phyloP scores from a whole-genome alignment of 306 rosid genomes.

The Morella rubra region DNA sequence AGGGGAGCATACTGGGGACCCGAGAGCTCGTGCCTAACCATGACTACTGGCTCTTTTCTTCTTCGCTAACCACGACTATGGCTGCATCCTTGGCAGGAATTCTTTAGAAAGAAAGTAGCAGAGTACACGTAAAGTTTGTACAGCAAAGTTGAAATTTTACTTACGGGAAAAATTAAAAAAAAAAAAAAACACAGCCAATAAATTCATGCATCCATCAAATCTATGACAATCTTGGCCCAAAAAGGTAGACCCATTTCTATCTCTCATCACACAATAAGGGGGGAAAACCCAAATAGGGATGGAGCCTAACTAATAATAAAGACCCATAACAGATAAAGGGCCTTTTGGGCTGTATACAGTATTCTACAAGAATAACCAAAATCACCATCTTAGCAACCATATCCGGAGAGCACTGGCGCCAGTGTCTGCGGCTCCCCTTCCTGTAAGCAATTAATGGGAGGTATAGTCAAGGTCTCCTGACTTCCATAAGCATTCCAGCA shows the following conservation, averaged over 20 bases:
- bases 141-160: too few relatives aligned
- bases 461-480: conserved; percentile 74
- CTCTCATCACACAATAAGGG: conserved; percentile 51
- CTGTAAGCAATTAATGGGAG: conserved; percentile 81
- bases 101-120: too few relatives aligned
- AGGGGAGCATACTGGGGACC: too few relatives aligned
- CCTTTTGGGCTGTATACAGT: conserved; percentile 35
- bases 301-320: conserved; percentile 34
- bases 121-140: too few relatives aligned
- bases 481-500: conserved; percentile 96
- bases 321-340: conserved; percentile 27
- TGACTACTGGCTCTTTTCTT: too few relatives aligned
- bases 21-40: too few relatives aligned
- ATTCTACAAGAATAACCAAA: conserved; percentile 16
- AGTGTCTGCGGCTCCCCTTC: conserved; percentile 61
- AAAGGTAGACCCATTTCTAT: conserved; percentile 31
- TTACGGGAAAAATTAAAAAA: too few relatives aligned
- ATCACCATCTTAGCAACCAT: conserved; percentile 42
- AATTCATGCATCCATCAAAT: not conserved
- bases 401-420: conserved; percentile 40
- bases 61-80: too few relatives aligned
- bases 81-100: too few relatives aligned
- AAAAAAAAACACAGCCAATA: not conserved
- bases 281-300: conserved; percentile 44
- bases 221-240: conserved; percentile 33